Conservation (phyloP, 2,329 filamentous ascomycete species). For the Lachnellula subtilissima region DNA sequence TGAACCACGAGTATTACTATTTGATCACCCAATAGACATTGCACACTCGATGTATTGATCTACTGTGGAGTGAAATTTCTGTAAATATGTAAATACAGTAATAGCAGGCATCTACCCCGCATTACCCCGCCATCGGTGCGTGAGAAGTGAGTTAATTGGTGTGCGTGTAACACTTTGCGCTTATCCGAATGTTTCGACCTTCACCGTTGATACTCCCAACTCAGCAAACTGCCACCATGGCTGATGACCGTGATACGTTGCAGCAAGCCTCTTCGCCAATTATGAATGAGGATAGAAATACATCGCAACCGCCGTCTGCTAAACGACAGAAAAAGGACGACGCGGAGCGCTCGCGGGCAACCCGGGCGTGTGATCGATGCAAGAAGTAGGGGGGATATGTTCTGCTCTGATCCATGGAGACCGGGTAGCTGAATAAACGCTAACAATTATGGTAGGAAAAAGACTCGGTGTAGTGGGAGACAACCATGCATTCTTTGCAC, state of each 20-base stretch:
- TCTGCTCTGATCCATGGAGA: background rate
- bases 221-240: background rate
- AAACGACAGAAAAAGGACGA: conserved; percentile 19
- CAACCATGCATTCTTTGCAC: conserved; percentile 37
- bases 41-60: no score
- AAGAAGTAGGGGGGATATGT: conserved; percentile 38
- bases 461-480: conserved; percentile 38
- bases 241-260: background rate
- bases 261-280: background rate
- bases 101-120: no score
- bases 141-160: no score
- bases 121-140: no score
- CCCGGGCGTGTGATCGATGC: conserved; percentile 44
- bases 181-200: background rate
- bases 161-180: no score
- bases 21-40: no score
- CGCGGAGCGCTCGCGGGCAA: conserved; percentile 32
- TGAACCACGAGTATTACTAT: background rate
- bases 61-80: no score
- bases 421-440: no score
- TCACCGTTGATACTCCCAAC: background rate
- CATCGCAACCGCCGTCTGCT: background rate
- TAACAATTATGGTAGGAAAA: conserved; percentile 26
- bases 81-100: no score
- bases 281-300: background rate